phyloP scores from a whole-genome alignment of 2,329 filamentous ascomycete species.

The Bipolaris gigantea region DNA sequence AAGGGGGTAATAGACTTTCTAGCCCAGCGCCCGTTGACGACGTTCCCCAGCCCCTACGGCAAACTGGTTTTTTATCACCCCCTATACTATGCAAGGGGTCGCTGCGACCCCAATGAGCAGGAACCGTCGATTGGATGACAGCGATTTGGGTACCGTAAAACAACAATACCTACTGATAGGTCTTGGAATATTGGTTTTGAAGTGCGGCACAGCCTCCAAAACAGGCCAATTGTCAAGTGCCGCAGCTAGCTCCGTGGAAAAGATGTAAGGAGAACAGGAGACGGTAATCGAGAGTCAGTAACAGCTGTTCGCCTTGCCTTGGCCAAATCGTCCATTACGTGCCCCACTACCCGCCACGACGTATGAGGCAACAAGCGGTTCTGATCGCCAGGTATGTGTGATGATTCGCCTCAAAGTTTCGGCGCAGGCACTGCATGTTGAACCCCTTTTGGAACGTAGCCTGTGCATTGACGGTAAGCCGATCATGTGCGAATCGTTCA shows the following conservation, averaged over 20 bases:
- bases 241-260: neutral
- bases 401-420: conserved; percentile 8
- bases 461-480: conserved; percentile 6
- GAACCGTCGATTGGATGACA: neutral
- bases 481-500: conserved; percentile 1
- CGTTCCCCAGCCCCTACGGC: neutral
- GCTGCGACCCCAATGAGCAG: neutral
- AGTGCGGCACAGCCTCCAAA: conserved; percentile 1
- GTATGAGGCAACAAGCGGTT: neutral
- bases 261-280: neutral
- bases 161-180: neutral
- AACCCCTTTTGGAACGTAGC: conserved; percentile 1
- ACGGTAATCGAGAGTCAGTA: conserved; percentile 1
- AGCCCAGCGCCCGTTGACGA: neutral
- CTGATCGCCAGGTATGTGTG: conserved; percentile 4
- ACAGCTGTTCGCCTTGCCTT: neutral
- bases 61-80: neutral
- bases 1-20: neutral
- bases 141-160: neutral
- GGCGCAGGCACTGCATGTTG: conserved; percentile 4
- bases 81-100: neutral
- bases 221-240: neutral
- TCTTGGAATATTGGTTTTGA: neutral
- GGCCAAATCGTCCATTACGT: neutral
- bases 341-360: conserved; percentile 2